Conservation (phyloP, 306 rosid genomes). For the barrel medic (Medicago truncatula) region MtrunA17r5.0-ANR NC_053042.1:43146501-43147000, state of each 20-base stretch:
- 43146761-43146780: constrained; percentile 25
- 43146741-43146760: constrained; percentile 28
- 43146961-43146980: constrained; percentile 72
- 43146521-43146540: constrained; percentile 68
- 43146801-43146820: constrained; percentile 16
- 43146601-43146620: constrained; percentile 29
- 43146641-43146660: constrained; percentile 79
- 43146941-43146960: constrained; percentile 79
- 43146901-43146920: constrained; percentile 79
- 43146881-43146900: constrained; percentile 57
- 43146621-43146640: constrained; percentile 42
- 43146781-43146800: constrained; percentile 14
- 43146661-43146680: constrained; percentile 95
- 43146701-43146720: constrained; percentile 91
- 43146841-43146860: constrained; percentile 97
- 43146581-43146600: constrained; percentile 15
- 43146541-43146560: constrained; percentile 1
- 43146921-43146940: constrained; percentile 81
- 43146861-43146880: constrained; percentile 94
- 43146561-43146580: constrained; percentile 7
- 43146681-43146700: constrained; percentile 92
- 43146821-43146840: constrained; percentile 53
- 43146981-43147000: constrained; percentile 95
- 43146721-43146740: constrained; percentile 98
- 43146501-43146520: constrained; percentile 88